A percentile compares a stretch with the other conserved stretches of the same genome.
Evolutionary conservation across 2,329 filamentous ascomycete species (phyloP).

Genomic region (Arthrobotrys conoides): DNA sequence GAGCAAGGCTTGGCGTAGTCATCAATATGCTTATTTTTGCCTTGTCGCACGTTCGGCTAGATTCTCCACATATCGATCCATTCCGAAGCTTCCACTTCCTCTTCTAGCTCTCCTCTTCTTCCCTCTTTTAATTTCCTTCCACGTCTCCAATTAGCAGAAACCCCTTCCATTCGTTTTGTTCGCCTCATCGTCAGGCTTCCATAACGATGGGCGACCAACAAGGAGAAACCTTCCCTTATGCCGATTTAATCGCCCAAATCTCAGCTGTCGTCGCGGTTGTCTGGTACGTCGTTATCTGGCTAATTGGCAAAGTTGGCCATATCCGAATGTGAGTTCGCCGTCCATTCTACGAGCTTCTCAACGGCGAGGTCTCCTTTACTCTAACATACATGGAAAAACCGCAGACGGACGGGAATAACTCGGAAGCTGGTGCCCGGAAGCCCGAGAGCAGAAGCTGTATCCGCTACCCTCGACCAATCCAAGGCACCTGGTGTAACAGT

Average conservation of each 20-base stretch:
- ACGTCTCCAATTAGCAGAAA: slow-evolving; percentile 28
- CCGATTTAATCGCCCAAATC: slow-evolving; percentile 38
- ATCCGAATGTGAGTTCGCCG: slow-evolving; percentile 71
- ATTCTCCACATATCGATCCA: slow-evolving; percentile 35
- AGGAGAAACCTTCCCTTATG: slow-evolving; percentile 38
- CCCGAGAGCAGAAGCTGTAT: slow-evolving; percentile 44
- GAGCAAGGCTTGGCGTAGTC: slow-evolving; percentile 11
- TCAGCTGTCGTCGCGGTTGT: slow-evolving; percentile 69
- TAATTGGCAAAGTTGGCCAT: slow-evolving; percentile 74
- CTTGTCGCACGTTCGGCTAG: slow-evolving; percentile 39
- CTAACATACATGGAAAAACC: slow-evolving; percentile 24
- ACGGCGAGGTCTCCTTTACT: slow-evolving; percentile 11
- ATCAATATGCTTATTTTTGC: slow-evolving; percentile 49
- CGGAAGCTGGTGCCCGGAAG: slow-evolving; percentile 43
- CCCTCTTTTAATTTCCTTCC: slow-evolving; percentile 26
- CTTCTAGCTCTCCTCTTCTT: slow-evolving; percentile 9
- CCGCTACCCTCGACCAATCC: slow-evolving; percentile 33
- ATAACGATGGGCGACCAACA: slow-evolving; percentile 39
- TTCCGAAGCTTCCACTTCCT: slow-evolving; percentile 18
- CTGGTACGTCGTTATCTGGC: slow-evolving; percentile 73
- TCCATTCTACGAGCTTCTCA: neutral
- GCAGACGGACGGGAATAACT: slow-evolving; percentile 47
- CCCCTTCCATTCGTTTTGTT: slow-evolving; percentile 43
- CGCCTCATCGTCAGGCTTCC: slow-evolving; percentile 19
- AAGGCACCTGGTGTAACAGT: slow-evolving; percentile 77